These are phyloP conservation scores for Tremella fuciformis DNA, from an alignment of 768 basidiomycete species.

Conservation along the genomic window DNA sequence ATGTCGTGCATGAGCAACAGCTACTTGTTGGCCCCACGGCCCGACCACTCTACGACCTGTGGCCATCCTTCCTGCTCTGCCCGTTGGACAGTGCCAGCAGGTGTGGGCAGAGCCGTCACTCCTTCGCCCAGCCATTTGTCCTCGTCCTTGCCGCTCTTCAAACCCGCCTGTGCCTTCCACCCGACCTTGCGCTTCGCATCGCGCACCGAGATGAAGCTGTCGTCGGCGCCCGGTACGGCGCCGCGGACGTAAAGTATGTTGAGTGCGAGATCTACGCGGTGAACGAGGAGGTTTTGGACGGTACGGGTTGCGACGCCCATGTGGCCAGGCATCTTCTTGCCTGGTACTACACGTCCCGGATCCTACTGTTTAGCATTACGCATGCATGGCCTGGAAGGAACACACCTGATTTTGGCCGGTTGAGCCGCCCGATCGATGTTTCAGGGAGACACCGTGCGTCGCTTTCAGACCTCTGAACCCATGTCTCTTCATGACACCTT, in stretches of 20 bases:
- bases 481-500: slow-evolving; percentile 95
- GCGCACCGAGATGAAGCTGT: slow-evolving; percentile 75
- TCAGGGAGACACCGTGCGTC: slow-evolving; percentile 92
- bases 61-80: slow-evolving; percentile 39
- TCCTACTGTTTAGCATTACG: slow-evolving; percentile 60
- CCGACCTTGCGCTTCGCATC: slow-evolving; percentile 88
- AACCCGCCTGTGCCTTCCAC: slow-evolving; percentile 64
- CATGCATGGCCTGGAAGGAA: slow-evolving; percentile 12
- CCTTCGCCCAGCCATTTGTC: slow-evolving; percentile 54
- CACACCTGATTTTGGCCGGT: slow-evolving; percentile 91
- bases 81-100: slow-evolving; percentile 73
- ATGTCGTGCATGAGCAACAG: background rate
- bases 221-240: slow-evolving; percentile 83
- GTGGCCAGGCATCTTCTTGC: slow-evolving; percentile 96
- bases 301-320: slow-evolving; percentile 82
- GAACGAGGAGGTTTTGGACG: slow-evolving; percentile 79
- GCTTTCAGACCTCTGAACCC: slow-evolving; percentile 86
- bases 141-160: slow-evolving; percentile 43
- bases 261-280: slow-evolving; percentile 78
- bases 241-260: slow-evolving; percentile 89
- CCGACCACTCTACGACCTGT: slow-evolving; percentile 38
- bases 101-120: slow-evolving; percentile 82
- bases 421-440: slow-evolving; percentile 87
- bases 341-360: slow-evolving; percentile 91
- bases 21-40: slow-evolving; percentile 6